Conservation (phyloP, 441 rosid species). For the Mallotus repandus region DNA sequence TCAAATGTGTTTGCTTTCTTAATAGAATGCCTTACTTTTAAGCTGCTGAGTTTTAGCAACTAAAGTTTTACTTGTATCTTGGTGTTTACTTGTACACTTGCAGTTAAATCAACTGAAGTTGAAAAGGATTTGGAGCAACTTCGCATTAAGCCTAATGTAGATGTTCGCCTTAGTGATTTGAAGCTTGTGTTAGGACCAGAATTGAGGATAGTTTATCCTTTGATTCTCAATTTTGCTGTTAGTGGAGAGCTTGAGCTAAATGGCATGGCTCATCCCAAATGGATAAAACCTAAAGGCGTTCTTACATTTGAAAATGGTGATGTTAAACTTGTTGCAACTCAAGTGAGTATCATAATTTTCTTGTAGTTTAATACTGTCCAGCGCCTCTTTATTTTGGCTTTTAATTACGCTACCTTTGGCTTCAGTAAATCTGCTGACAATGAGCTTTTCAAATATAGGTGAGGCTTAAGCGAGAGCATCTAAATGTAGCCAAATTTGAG, state of each 20-base stretch:
- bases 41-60: background rate
- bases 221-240: slow-evolving; percentile 83
- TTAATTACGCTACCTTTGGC: slow-evolving; percentile 14
- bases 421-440: slow-evolving; percentile 14
- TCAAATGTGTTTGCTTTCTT: background rate
- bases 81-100: slow-evolving; percentile 30
- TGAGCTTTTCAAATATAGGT: slow-evolving; percentile 52
- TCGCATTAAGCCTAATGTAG: slow-evolving; percentile 74
- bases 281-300: slow-evolving; percentile 86
- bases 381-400: slow-evolving; percentile 2
- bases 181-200: slow-evolving; percentile 97
- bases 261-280: slow-evolving; percentile 91
- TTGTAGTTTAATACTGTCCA: slow-evolving; percentile 9
- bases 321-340: slow-evolving; percentile 98
- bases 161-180: slow-evolving; percentile 84
- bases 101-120: slow-evolving; percentile 70
- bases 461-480: slow-evolving; percentile 91
- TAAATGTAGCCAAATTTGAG: slow-evolving; percentile 90
- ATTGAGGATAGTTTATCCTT: slow-evolving; percentile 88
- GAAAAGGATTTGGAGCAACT: slow-evolving; percentile 72
- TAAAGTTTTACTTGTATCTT: background rate
- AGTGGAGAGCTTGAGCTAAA: slow-evolving; percentile 95
- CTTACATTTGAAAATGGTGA: slow-evolving; percentile 94
- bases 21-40: background rate
- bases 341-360: slow-evolving; percentile 46